A percentile compares a stretch with the other conserved stretches of the same genome.
phyloP scores from a whole-genome alignment of 441 rosid genomes.

The Codiaeum variegatum region DNA sequence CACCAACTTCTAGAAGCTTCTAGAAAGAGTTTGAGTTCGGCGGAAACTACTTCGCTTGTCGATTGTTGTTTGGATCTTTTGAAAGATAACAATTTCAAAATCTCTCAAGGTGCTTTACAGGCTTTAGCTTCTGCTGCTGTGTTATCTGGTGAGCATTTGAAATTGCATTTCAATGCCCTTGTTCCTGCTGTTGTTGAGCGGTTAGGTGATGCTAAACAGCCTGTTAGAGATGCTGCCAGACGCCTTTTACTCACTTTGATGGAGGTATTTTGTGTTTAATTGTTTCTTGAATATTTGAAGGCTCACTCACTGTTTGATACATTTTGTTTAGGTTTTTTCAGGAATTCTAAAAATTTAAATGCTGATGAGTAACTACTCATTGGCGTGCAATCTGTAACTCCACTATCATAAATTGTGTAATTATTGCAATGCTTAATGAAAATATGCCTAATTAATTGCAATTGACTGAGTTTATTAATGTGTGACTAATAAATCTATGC shows the following conservation, averaged over 20 bases:
- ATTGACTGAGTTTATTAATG: neutral
- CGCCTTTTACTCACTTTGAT: conserved; percentile 88
- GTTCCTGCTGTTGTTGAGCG: conserved; percentile 96
- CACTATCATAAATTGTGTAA: neutral
- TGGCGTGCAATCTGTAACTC: neutral
- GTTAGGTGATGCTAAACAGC: conserved; percentile 88
- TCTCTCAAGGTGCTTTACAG: conserved; percentile 93
- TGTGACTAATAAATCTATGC: neutral
- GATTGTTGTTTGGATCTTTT: conserved; percentile 97
- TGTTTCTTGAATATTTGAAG: neutral
- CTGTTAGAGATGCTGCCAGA: conserved; percentile 94
- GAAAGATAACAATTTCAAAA: conserved; percentile 86
- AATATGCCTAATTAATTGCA: neutral
- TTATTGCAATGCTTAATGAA: conserved; percentile 5
- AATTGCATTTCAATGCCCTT: conserved; percentile 89
- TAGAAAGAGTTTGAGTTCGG: conserved; percentile 61
- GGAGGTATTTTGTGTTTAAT: conserved; percentile 55
- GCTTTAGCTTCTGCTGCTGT: conserved; percentile 99
- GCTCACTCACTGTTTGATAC: neutral
- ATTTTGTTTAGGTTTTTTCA: neutral
- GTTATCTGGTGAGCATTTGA: conserved; percentile 92
- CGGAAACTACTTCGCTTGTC: conserved; percentile 83
- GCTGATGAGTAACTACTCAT: neutral
- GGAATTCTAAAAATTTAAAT: neutral
- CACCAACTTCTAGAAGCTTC: conserved; percentile 89